phyloP scores from a whole-genome alignment of 2,329 filamentous ascomycete genomes.

The Akanthomyces muscarius region DNA sequence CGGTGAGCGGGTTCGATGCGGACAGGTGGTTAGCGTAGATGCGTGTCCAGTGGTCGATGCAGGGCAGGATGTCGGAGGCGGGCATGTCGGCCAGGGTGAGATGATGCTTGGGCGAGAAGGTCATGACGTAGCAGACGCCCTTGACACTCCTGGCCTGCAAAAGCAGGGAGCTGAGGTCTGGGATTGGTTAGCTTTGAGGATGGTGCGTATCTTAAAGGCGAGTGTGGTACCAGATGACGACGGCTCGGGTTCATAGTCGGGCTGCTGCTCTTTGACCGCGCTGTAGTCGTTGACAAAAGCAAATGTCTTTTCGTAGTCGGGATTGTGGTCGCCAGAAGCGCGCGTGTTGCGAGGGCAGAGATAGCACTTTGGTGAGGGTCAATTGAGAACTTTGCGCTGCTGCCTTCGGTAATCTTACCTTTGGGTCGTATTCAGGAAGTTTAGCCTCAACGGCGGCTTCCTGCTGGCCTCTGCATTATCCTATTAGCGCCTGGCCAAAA shows the following conservation, averaged over 20 bases:
- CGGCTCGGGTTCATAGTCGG: constrained; percentile 58
- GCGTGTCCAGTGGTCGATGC: constrained; percentile 86
- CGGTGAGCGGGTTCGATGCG: constrained; percentile 59
- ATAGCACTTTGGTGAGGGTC: constrained; percentile 64
- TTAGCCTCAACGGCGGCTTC: constrained; percentile 65
- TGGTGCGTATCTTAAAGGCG: not conserved
- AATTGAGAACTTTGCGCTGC: not conserved
- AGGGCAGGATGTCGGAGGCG: constrained; percentile 69
- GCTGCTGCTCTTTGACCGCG: constrained; percentile 90
- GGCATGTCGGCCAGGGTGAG: constrained; percentile 88
- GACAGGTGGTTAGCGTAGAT: constrained; percentile 83
- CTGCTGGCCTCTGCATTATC: constrained; percentile 62
- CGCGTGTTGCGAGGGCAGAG: constrained; percentile 88
- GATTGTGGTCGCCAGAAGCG: constrained; percentile 82
- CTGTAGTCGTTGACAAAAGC: constrained; percentile 98
- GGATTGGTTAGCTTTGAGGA: not conserved
- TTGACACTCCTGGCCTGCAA: constrained; percentile 82
- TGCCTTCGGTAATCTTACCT: constrained; percentile 37
- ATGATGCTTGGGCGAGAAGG: constrained; percentile 87
- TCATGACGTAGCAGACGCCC: constrained; percentile 94
- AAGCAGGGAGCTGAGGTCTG: constrained; percentile 69
- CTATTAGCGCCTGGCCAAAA: constrained; percentile 6
- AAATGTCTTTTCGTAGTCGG: constrained; percentile 80
- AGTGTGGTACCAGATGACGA: constrained; percentile 33
- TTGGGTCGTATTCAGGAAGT: constrained; percentile 77